phyloP scores from a whole-genome alignment of 257 asterid genomes.

The Salvia hispanica region DNA sequence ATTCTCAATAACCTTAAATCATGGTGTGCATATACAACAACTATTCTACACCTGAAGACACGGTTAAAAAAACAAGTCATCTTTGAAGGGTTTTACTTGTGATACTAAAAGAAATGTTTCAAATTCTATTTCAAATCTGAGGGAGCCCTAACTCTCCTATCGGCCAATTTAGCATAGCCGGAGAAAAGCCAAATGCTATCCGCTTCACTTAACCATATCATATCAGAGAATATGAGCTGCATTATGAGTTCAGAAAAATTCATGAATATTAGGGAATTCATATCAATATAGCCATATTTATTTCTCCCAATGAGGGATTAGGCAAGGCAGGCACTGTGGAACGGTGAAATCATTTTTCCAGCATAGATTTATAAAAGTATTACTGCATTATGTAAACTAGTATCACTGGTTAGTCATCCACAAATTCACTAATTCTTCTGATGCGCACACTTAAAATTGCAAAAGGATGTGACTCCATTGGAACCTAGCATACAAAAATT shows the following conservation, averaged over 20 bases:
- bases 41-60: background rate
- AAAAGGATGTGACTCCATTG: too few species aligned
- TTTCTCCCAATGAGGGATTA: too few species aligned
- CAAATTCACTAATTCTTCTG: too few species aligned
- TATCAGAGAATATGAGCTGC: constrained; percentile 2
- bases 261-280: too few species aligned
- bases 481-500: too few species aligned
- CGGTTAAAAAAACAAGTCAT: background rate
- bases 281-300: too few species aligned
- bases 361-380: too few species aligned
- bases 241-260: background rate
- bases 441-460: too few species aligned
- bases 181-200: background rate
- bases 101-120: background rate
- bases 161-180: constrained; percentile 5
- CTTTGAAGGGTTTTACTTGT: constrained; percentile 4
- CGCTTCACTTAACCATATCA: background rate
- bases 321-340: too few species aligned
- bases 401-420: too few species aligned
- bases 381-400: too few species aligned
- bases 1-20: background rate
- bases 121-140: background rate
- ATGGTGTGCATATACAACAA: background rate
- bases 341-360: too few species aligned
- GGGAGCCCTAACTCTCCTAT: background rate